Evolutionary conservation across 306 rosid genomes (phyloP), one percentile per base, ranked within the genome.

Genomic region (Cicer cuneatum): DNA sequence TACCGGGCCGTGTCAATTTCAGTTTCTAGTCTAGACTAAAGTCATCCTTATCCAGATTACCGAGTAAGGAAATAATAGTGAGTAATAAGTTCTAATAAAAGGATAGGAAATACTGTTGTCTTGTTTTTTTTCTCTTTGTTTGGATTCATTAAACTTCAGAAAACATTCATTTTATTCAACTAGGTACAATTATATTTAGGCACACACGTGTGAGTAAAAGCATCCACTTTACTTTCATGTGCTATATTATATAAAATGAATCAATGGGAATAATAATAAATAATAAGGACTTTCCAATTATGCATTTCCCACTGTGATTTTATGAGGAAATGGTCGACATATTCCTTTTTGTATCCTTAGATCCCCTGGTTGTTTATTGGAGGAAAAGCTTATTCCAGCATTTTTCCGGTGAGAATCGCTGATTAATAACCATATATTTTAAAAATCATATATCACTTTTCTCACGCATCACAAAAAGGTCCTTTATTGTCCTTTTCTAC

Each of bases 261-360:
- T 35, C 60, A 47, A 60, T 10, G 38, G 3, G 60, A 51, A 74
- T 14, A 38, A 7, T 53, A 18, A 29, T 29, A 13, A 14, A 53
- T 53, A 3, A 37, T 10, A 52, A 41, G 18, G 43, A 21, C 29
- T 7, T 71, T 71, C 7, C 53, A 53, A 1, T 71, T 8, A 57
- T 59, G 45, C 70, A 57, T 24, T 69, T 16, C 12, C 10, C 58
- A 41, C 46, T 2, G 24, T 5, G 5, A 10, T 15, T 24, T 37
- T 40, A 18, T 7, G 13, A 3, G 37, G 59, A 7, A 21, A 35
- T n/a, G 37, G 43, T 71, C n/a, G 15, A 71, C 10, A 71, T 78
- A 71, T 78, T 78, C 78, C 18, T 3, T 62, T 62, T 62, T 63
- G 49, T 71, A 70, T 43, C 48, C 66, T 63, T 11, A 61, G 67